phyloP scores from a whole-genome alignment of 768 basidiomycete genomes.

The Pulveroboletus sp. region DNA sequence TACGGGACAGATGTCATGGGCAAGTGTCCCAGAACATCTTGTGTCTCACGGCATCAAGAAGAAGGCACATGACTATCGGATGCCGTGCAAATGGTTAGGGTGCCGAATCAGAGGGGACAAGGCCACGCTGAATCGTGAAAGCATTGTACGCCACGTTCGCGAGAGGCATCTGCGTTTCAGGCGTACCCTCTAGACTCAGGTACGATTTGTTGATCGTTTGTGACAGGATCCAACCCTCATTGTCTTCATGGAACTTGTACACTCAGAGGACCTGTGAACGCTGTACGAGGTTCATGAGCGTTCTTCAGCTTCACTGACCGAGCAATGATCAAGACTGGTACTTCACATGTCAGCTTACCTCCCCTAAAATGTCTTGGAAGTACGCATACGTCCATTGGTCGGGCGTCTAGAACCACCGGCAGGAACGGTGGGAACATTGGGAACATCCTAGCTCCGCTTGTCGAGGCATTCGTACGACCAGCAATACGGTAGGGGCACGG shows the following conservation, averaged over 20 bases:
- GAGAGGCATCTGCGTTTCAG: conserved; percentile 14
- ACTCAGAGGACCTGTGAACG: too few relatives aligned
- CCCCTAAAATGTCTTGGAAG: too few relatives aligned
- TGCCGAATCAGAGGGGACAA: conserved; percentile 3
- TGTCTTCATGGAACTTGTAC: too few relatives aligned
- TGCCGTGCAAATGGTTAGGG: conserved; percentile 8
- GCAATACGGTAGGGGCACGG: too few relatives aligned
- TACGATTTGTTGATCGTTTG: neutral
- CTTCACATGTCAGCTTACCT: too few relatives aligned
- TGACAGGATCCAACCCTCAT: too few relatives aligned
- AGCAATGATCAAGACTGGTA: neutral
- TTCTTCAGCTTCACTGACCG: neutral
- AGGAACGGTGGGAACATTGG: neutral
- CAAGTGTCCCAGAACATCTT: conserved; percentile 9
- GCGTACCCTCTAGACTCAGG: neutral
- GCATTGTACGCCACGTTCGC: conserved; percentile 10
- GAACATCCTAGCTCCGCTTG: neutral
- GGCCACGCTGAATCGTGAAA: conserved; percentile 7
- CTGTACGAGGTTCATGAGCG: neutral
- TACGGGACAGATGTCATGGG: neutral
- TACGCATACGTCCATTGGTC: too few relatives aligned
- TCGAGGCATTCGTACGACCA: too few relatives aligned
- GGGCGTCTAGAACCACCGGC: too few relatives aligned
- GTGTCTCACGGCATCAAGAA: conserved; percentile 1
- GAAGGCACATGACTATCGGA: rapidly evolving